phyloP scores from a whole-genome alignment of 202 grass and related monocot species.

The Setaria viridis region DNA sequence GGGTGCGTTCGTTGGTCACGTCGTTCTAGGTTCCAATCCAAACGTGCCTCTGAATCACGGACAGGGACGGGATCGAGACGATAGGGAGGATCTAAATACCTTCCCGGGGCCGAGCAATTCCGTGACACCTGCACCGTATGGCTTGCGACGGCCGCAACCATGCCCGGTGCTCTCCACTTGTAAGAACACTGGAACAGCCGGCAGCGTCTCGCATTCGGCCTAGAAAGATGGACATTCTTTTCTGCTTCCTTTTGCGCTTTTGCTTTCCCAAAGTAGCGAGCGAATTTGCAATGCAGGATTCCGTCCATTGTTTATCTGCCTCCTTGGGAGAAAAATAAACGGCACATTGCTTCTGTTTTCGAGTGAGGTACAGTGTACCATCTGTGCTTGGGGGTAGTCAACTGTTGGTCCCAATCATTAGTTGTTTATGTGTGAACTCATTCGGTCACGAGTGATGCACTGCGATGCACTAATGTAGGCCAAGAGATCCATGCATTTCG shows the following conservation, averaged over 20 bases:
- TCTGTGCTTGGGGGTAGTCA: constrained; percentile 26
- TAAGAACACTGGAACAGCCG: background rate
- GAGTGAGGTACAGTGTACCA: background rate
- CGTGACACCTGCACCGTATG: constrained; percentile 17
- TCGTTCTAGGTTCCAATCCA: background rate
- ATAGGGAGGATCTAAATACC: constrained; percentile 30
- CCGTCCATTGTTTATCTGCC: background rate
- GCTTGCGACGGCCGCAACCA: constrained; percentile 44
- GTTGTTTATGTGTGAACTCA: background rate
- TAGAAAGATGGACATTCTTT: constrained; percentile 42
- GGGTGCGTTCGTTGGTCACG: background rate
- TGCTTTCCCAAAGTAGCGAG: constrained; percentile 46
- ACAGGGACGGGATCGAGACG: constrained; percentile 36
- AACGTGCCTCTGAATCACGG: constrained; percentile 42
- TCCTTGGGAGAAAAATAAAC: background rate
- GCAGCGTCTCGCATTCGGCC: constrained; percentile 11
- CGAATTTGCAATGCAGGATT: background rate
- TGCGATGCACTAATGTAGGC: background rate
- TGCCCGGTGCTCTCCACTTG: constrained; percentile 29
- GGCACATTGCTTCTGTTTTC: background rate
- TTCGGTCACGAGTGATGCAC: background rate
- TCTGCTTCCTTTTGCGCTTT: constrained; percentile 11
- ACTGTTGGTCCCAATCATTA: background rate
- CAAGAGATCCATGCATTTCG: background rate
- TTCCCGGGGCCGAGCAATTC: constrained; percentile 41